Evolutionary conservation across 495 filamentous ascomycete genomes (phyloP), one percentile per base, ranked within the genome.

Genomic region (Aspergillus saccharolyticus): DNA sequence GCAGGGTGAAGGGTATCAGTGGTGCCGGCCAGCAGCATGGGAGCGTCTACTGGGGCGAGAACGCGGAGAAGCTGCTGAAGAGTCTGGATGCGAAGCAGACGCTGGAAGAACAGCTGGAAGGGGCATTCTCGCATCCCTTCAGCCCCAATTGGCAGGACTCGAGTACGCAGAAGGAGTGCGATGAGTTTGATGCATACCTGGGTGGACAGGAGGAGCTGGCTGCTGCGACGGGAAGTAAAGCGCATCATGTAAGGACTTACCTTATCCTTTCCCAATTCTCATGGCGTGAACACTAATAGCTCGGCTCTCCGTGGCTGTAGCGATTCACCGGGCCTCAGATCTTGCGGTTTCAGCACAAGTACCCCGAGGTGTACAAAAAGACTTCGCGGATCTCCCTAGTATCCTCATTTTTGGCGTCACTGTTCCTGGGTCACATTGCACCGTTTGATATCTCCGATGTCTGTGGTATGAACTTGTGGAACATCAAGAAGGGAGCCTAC

Each of bases 301-400:
- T 65, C 9, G 44, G 14, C 20, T n/a, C 4, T 2, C 0, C 44
- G 33, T 14, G 20, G 52, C 17, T 54, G 30, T 61, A 97, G 90
- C 87, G 94, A 62, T 98, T 98, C 72, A 98, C 94, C n/a, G 94
- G 94, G 15, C 90, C 92, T 4, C 94, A 98, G 69, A 97, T 98
- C 58, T 80, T 96, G 58, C 84, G 91, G 1, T 93, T 97, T 72
- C 85, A 85, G 57, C 77, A 80, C 44, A 89, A 89, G 56, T 80
- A 90, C 61, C 91, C 94, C 3, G 79, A 86, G 4, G 84, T 90
- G 43, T 98, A 98, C 70, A 76, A 81, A 59, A 77, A 80, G 43
- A 96, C 94, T 3, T 80, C 84, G 2, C 83, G 92, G 15, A 96
- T 98, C 63, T 95, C 91, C 1, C 85, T 98, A 30, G 92, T 96